phyloP scores from a whole-genome alignment of 2,329 filamentous ascomycete genomes.

The Gyromitra esculenta region DNA sequence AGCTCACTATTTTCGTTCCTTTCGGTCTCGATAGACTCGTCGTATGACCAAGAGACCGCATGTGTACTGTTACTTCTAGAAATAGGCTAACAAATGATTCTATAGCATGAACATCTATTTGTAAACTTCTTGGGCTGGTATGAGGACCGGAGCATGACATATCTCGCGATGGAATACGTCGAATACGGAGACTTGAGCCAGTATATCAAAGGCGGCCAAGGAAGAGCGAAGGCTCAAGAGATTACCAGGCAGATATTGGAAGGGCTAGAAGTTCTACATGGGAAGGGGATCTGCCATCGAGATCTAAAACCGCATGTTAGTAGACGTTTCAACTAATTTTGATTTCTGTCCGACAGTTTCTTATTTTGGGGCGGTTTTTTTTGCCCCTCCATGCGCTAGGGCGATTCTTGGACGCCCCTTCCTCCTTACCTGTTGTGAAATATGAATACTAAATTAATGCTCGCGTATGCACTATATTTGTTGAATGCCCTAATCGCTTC shows the following conservation, averaged over 20 bases:
- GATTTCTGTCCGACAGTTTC: no score
- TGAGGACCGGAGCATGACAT: not conserved
- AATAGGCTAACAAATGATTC: no score
- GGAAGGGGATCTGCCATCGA: not conserved
- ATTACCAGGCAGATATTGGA: not conserved
- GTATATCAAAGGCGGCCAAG: not conserved
- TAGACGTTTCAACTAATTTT: no score
- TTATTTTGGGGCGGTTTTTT: not conserved
- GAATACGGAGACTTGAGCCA: not conserved
- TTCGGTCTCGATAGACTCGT: no score
- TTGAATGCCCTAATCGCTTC: constrained; percentile 1
- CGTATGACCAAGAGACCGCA: no score
- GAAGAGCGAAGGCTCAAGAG: not conserved
- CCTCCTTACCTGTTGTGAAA: not conserved
- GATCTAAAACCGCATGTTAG: not conserved
- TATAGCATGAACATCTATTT: constrained; percentile 1
- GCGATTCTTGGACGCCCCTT: not conserved
- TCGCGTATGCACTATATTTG: not conserved
- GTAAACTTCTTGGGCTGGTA: constrained; percentile 11
- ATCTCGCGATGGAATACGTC: constrained; percentile 11
- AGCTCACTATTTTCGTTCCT: no score
- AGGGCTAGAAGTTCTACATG: constrained; percentile 6
- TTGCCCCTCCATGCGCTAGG: not conserved
- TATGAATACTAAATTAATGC: not conserved
- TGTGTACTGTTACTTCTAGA: not conserved